Percentiles rank a stretch among this genome's conserved stretches.
These are phyloP conservation scores for Penicillium cinerascens DNA, from an alignment of 495 filamentous ascomycete genomes.

Conservation along the genomic window DNA sequence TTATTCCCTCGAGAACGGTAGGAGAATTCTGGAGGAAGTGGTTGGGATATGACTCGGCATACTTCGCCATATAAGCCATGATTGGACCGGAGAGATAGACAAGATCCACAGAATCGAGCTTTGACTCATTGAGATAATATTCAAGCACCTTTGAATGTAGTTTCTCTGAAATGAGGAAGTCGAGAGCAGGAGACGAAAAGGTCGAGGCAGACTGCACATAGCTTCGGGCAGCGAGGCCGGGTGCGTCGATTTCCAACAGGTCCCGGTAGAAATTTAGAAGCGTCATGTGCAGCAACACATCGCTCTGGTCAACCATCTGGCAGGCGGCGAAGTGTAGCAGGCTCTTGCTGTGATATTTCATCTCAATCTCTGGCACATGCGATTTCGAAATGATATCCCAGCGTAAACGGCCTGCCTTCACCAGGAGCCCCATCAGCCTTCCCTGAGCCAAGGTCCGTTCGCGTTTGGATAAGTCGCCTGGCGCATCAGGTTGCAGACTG, in stretches of 20 bases:
- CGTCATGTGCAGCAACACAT: slow-evolving; percentile 76
- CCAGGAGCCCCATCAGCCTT: slow-evolving; percentile 66
- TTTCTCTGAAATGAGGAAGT: slow-evolving; percentile 51
- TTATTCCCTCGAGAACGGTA: slow-evolving; percentile 40
- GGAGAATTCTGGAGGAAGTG: slow-evolving; percentile 47
- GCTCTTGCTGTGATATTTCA: slow-evolving; percentile 50
- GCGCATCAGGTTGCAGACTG: slow-evolving; percentile 41
- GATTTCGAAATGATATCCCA: slow-evolving; percentile 58
- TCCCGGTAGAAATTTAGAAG: slow-evolving; percentile 72
- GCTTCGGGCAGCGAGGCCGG: slow-evolving; percentile 31
- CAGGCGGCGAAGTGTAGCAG: slow-evolving; percentile 71
- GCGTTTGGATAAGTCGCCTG: slow-evolving; percentile 48
- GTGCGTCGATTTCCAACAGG: slow-evolving; percentile 50
- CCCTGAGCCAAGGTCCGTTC: slow-evolving; percentile 77
- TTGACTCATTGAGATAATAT: slow-evolving; percentile 52
- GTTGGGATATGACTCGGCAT: slow-evolving; percentile 52
- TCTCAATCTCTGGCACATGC: slow-evolving; percentile 58
- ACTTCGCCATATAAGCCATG: slow-evolving; percentile 56
- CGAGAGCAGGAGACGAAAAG: slow-evolving; percentile 51
- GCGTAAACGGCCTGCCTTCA: slow-evolving; percentile 61
- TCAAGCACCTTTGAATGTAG: slow-evolving; percentile 48
- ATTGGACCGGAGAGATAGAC: slow-evolving; percentile 51
- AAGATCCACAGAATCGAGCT: slow-evolving; percentile 49
- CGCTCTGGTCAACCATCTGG: slow-evolving; percentile 69
- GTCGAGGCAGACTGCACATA: slow-evolving; percentile 36